Base-by-base conservation (phyloP, 768 basidiomycete genomes). In the Boletus edulis region DNA sequence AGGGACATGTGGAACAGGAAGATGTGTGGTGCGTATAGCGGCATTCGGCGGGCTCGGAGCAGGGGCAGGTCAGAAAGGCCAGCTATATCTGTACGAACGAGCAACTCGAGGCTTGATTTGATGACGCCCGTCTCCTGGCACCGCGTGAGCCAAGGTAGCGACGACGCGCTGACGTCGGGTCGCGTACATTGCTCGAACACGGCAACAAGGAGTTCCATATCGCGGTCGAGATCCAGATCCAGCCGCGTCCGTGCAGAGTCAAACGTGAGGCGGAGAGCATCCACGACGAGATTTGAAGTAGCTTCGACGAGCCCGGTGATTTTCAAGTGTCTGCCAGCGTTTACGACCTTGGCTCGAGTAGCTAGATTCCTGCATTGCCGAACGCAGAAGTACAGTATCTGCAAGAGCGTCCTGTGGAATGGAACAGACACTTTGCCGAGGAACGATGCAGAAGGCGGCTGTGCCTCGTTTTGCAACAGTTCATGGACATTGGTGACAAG, bases 1-100 rank as follows among this genome's bases (percentile, higher is more conserved):
- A 97, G 73, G 1, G 90, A 83, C 76, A 94, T 87, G 65, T 96
- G 93, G 75, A 97, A 91, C 31, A 87, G 75, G 51, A 97, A 81
- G 53, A 96, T 75, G 62, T 91, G 87, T 0, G 88, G 84, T 0
- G 87, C 78, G 64, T 92, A 92, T 27, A 89, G 71, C 13, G 89
- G 81, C 65, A 82, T 78, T 51, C 85, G 86, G 43, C 82, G 81
- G 1, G 80, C 64, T 20, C 87, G 75, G 17, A 90, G 78, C 12
- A 86, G 72, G 2, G 82, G 75, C 1, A 89, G 68, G 59, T 91
- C 86, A 13, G 87, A 83, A 14, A 86, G 67, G 14, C 90, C 90
- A 32, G 81, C 80, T 5, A 94, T 73, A 61, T 93, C 87, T 31
- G 82, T 80, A 52, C 81, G 80, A 29, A 78, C 79, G 61, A 88